Percentiles rank a stretch among this genome's conserved stretches.
Evolutionary conservation across 2,329 filamentous ascomycete genomes (phyloP).

Genomic region (Dryadomyces quercus-mongolicae): DNA sequence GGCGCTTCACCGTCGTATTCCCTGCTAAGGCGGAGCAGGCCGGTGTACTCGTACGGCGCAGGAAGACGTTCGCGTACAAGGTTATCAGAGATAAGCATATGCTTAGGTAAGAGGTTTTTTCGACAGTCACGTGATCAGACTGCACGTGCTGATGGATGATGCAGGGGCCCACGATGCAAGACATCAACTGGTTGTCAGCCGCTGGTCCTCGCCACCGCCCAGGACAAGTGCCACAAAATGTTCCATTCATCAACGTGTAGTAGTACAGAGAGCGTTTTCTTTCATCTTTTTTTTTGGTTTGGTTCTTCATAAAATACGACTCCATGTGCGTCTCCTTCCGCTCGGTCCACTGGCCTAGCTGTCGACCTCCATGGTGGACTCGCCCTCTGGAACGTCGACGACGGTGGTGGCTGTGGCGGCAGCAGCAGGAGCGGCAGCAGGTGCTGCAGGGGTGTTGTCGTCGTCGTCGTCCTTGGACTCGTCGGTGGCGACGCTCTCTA

Average conservation of each 20-base stretch:
- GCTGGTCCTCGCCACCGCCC: too few species aligned
- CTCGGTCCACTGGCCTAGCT: slow-evolving; percentile 8
- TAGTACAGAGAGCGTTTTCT: slow-evolving; percentile 1
- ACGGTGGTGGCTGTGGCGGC: slow-evolving; percentile 29
- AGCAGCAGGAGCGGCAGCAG: slow-evolving; percentile 24
- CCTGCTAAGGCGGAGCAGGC: too few species aligned
- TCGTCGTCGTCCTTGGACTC: slow-evolving; percentile 30
- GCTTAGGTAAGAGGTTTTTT: too few species aligned
- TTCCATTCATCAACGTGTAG: background rate
- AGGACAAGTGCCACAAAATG: background rate
- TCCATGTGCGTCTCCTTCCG: background rate
- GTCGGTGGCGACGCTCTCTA: slow-evolving; percentile 59
- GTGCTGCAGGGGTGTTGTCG: slow-evolving; percentile 21
- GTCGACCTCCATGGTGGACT: slow-evolving; percentile 30
- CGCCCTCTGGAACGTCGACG: slow-evolving; percentile 17
- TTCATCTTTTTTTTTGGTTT: background rate
- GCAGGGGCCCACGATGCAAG: too few species aligned
- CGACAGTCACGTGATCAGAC: too few species aligned
- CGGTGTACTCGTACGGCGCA: too few species aligned
- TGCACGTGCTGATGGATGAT: too few species aligned
- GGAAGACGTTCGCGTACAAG: too few species aligned
- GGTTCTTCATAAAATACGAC: background rate
- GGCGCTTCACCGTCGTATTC: too few species aligned
- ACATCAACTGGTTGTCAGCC: too few species aligned
- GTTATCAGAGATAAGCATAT: too few species aligned